A percentile compares a stretch with the other conserved stretches of the same genome.
Conservation (phyloP, 305 asterid genomes). For the Stenogyne calaminthoides region DNA sequence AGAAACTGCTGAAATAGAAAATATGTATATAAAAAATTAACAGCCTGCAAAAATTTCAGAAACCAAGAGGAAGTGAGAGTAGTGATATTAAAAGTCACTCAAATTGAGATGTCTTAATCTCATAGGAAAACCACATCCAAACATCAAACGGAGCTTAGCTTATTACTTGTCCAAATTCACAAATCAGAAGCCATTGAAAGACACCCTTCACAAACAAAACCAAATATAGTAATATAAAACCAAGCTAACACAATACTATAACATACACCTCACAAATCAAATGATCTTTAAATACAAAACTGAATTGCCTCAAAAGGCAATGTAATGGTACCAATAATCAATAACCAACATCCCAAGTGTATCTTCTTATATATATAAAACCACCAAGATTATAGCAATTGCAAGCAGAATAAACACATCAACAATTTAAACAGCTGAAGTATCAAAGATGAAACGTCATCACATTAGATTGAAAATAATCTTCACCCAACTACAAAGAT, state of each 20-base stretch:
- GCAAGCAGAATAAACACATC: background rate
- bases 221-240: background rate
- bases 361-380: background rate
- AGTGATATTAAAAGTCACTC: background rate
- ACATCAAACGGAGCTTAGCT: background rate
- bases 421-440: background rate
- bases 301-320: background rate
- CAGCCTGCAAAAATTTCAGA: background rate
- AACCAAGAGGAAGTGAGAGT: background rate
- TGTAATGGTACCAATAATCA: background rate
- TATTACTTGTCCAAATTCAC: background rate
- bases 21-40: background rate
- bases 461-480: background rate
- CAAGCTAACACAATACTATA: background rate
- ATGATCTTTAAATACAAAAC: background rate
- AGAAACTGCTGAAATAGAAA: background rate
- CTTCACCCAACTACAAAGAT: slow-evolving; percentile 4
- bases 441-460: background rate
- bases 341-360: slow-evolving; percentile 1
- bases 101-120: background rate
- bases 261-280: background rate
- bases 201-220: background rate
- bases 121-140: background rate
- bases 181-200: background rate
- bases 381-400: background rate